Evolutionary conservation across 495 filamentous ascomycete genomes (phyloP), one percentile per base, ranked within the genome.

Genomic region (Trichoderma orchidacearum): DNA sequence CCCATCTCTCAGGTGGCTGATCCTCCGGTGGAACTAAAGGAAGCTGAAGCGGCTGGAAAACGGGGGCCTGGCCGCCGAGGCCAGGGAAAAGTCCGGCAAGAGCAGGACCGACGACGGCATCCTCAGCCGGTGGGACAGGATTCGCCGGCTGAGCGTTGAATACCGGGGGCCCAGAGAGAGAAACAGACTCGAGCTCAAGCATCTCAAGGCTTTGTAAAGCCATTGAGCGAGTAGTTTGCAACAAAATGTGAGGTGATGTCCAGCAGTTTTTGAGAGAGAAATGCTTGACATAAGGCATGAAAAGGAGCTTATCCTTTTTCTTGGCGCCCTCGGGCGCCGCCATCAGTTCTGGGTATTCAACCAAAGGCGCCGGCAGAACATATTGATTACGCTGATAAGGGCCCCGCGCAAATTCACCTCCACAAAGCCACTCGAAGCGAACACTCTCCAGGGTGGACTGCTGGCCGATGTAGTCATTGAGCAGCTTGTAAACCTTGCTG

Each of bases 241-340:
- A 60, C 32, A 78, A 61, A 1, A 71, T 64, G 29, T 70, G 59
- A 12, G 76, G 75, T 8, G 63, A 63, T 15, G 72, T 59, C 72
- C 74, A 79, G 68, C 79, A 81, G 58, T 83, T 85, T 56, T 73
- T 74, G 32, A 85, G 61, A 4, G 68, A 79, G 9, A 85, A 68
- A 32, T 80, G 69, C 51, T 76, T 66, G 36, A 85, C 64, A 60
- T 77, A 68, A 6, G 74, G 70, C 15, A 78, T 56, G 0, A 53
- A 41, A 3, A 76, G 55, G 31, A 72, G 35, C 27, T 23, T 35
- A 5, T 17, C 55, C 50, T 66, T 7, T 7, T 57, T 30, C 30
- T 60, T 65, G 1, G 52, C 68, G 61, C 65, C 63, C 59, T 72
- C 68, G 29, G 70, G 69, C 11, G 68, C 56, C 7, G 66, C 69